Conservation (phyloP, 2,329 filamentous ascomycete genomes). For the Diaporthe ilicicola region DNA sequence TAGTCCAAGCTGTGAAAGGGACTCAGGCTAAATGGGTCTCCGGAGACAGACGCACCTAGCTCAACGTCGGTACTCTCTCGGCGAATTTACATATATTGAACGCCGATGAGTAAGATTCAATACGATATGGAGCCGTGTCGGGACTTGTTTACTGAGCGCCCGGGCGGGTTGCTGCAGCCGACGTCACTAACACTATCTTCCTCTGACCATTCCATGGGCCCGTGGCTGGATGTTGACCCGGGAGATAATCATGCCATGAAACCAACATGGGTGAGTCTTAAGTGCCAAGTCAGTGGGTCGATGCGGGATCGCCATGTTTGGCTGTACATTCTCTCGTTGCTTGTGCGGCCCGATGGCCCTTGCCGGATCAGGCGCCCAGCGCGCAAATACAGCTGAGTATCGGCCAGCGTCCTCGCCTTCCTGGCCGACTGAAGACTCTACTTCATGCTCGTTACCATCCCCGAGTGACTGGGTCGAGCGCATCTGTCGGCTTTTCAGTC, state of each 20-base stretch:
- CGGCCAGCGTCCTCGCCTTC: not conserved
- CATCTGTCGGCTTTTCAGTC: not conserved
- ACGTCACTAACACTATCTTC: not conserved
- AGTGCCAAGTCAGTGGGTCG: not conserved
- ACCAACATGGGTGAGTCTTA: not conserved
- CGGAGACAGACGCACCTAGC: constrained; percentile 22
- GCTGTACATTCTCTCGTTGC: not conserved
- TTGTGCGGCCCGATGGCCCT: constrained; percentile 6
- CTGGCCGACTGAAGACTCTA: not conserved
- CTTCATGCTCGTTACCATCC: not conserved
- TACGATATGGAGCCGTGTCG: not conserved
- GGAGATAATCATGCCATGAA: not conserved
- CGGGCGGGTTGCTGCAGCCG: constrained; percentile 2
- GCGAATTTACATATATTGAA: constrained; percentile 11
- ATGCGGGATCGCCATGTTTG: not conserved
- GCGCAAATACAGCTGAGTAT: not conserved
- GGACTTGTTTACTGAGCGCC: constrained; percentile 4
- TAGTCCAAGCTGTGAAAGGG: constrained; percentile 3
- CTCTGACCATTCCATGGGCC: not conserved
- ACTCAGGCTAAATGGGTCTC: constrained; percentile 18
- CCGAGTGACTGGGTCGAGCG: not conserved
- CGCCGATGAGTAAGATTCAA: not conserved
- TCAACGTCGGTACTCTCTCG: not conserved
- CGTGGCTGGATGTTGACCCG: constrained; percentile 4
- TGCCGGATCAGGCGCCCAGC: not conserved